Evolutionary conservation across 2,329 filamentous ascomycete genomes (phyloP), one percentile per base, ranked within the genome.

Genomic region (Pleurostoma richardsiae): DNA sequence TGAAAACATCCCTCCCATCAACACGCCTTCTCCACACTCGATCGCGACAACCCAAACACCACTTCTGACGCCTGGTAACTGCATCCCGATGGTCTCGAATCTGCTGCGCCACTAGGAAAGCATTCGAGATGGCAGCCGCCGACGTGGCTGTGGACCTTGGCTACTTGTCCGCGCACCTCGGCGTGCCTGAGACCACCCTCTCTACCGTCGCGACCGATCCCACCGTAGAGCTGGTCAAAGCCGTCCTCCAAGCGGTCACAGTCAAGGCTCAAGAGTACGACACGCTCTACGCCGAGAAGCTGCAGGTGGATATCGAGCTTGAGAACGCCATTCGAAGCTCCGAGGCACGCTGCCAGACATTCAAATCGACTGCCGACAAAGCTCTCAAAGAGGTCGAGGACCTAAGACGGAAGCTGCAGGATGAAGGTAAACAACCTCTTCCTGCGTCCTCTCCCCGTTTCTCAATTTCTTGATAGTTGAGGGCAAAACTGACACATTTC

Each of bases 231-330:
- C 81, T 96, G 29, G 86, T 96, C 54, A 77, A 80, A 49, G 73
- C 80, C 39, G 75, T 99, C 44, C 77, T 99, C 39, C 75, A 81
- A 52, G 85, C 87, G 29, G 80, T 97, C 45, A 79, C 85, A 28
- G 71, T 74, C 30, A 96, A 94, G 65, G 90, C 88, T 33, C 87
- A 85, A 58, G 90, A 96, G 59, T 85, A 82, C 58, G 90, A 96
- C 62, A 79, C 83, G 38, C 71, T 96, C 39, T 89, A 86, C 57
- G 85, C 92, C 7, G 88, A 95, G 54, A 97, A 96, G 70, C 77
- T 96, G 40, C 85, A 89, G 55, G 74, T 88, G 41, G 90, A 96
- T 59, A 94, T 99, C 40, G 91, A 97, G 71, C 79, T 97, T 6
- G 94, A 99, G 65, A 94, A 90, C 66, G 86, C 86, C 19, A 85